phyloP scores from a whole-genome alignment of 2,329 filamentous ascomycete genomes.

The Endothia cerciana region DNA sequence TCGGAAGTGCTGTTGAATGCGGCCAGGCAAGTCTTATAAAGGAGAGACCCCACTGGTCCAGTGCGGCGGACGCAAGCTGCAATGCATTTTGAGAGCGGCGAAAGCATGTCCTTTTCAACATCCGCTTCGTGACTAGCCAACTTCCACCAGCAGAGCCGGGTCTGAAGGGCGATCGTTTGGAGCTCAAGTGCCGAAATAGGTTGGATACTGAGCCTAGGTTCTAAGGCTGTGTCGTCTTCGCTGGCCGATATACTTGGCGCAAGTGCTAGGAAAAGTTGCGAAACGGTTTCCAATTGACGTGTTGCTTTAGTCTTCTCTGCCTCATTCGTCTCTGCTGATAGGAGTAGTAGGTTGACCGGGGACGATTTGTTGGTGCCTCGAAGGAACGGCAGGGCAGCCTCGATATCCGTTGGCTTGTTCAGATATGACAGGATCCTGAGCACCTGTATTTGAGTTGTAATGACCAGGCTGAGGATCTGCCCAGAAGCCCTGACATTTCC shows the following conservation, averaged over 20 bases:
- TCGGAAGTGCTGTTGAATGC: slow-evolving; percentile 44
- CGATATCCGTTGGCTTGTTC: slow-evolving; percentile 63
- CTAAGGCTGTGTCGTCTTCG: slow-evolving; percentile 60
- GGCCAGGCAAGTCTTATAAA: slow-evolving; percentile 45
- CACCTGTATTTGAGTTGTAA: slow-evolving; percentile 66
- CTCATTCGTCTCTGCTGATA: slow-evolving; percentile 46
- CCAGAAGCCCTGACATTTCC: slow-evolving; percentile 47
- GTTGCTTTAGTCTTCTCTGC: slow-evolving; percentile 60
- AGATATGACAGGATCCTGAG: slow-evolving; percentile 65
- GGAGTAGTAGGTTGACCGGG: slow-evolving; percentile 59
- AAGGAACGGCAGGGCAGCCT: slow-evolving; percentile 60
- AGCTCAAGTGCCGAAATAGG: slow-evolving; percentile 64
- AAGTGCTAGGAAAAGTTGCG: slow-evolving; percentile 66
- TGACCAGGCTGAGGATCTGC: slow-evolving; percentile 57
- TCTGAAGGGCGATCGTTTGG: slow-evolving; percentile 65
- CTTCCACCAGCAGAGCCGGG: slow-evolving; percentile 68
- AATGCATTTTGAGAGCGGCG: slow-evolving; percentile 66
- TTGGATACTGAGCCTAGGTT: slow-evolving; percentile 57
- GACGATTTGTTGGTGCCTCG: slow-evolving; percentile 57
- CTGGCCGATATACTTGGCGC: slow-evolving; percentile 68
- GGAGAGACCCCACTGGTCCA: slow-evolving; percentile 38
- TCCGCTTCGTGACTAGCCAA: slow-evolving; percentile 63
- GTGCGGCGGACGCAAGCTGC: slow-evolving; percentile 62
- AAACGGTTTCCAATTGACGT: slow-evolving; percentile 68
- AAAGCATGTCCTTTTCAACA: slow-evolving; percentile 65